Percentiles rank a stretch among this genome's conserved stretches.
Conservation (phyloP, 2,329 filamentous ascomycete genomes). For the Cercospora brassicicola region DNA sequence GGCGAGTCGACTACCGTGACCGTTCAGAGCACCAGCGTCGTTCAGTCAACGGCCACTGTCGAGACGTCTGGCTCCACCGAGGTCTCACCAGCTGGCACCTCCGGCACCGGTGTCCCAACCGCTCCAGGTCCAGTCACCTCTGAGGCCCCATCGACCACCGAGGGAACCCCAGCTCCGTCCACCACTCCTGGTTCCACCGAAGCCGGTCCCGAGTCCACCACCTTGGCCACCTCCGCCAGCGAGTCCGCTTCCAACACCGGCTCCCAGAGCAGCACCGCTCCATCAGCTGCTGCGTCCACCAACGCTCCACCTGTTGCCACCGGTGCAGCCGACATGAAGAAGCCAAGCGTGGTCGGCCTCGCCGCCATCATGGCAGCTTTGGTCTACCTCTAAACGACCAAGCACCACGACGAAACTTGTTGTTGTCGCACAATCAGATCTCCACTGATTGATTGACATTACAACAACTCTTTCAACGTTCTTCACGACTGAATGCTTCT, state of each 20-base stretch:
- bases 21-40: conserved; percentile 15
- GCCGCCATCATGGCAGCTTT: conserved; percentile 29
- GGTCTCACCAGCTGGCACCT: conserved; percentile 15
- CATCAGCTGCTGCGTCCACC: conserved; percentile 19
- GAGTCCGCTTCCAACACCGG: conserved; percentile 20
- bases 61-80: conserved; percentile 12
- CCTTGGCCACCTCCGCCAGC: conserved; percentile 25
- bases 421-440: background rate
- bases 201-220: conserved; percentile 20
- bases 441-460: background rate
- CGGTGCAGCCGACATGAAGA: conserved; percentile 23
- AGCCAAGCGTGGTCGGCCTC: conserved; percentile 26
- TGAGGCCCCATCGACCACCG: conserved; percentile 13
- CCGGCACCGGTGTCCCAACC: conserved; percentile 12
- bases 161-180: conserved; percentile 13
- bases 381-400: conserved; percentile 23
- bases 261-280: conserved; percentile 21
- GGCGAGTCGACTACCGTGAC: conserved; percentile 1
- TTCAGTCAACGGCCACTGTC: conserved; percentile 17
- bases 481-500: conserved; percentile 15
- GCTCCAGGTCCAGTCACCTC: conserved; percentile 17
- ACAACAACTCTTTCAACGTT: background rate
- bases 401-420: background rate
- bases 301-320: conserved; percentile 21
- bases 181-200: conserved; percentile 13